phyloP scores from a whole-genome alignment of 2,329 filamentous ascomycete genomes.

The Fusarium chaquense region DNA sequence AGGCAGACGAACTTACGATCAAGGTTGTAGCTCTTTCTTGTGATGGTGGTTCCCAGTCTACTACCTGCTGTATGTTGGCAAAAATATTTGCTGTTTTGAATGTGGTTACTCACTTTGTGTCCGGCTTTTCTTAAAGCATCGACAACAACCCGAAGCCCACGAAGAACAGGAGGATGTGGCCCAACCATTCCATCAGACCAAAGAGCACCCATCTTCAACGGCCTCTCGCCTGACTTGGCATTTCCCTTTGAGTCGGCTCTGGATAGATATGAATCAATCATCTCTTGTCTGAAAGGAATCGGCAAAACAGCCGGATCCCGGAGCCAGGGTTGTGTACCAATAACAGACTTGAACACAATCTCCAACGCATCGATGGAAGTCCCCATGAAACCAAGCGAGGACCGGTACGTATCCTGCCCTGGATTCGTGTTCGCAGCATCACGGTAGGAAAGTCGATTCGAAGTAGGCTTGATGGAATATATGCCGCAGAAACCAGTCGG shows the following conservation, averaged over 20 bases:
- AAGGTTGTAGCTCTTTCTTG: conserved; percentile 23
- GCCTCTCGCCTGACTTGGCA: conserved; percentile 24
- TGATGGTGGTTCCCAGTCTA: conserved; percentile 33
- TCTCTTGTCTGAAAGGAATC: conserved; percentile 71
- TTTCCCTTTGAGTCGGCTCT: conserved; percentile 32
- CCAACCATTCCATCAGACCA: conserved; percentile 62
- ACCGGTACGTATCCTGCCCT: conserved; percentile 72
- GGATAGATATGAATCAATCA: conserved; percentile 55
- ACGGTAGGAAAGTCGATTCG: conserved; percentile 36
- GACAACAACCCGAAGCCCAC: conserved; percentile 44
- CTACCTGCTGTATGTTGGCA: conserved; percentile 45
- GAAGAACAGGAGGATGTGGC: conserved; percentile 68
- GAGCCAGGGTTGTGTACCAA: conserved; percentile 72
- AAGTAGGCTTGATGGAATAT: conserved; percentile 38
- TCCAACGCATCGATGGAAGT: conserved; percentile 66
- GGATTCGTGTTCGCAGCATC: conserved; percentile 46
- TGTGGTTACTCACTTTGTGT: conserved; percentile 55
- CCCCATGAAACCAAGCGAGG: conserved; percentile 72
- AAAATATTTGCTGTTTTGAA: rapidly evolving
- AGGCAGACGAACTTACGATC: conserved; percentile 2
- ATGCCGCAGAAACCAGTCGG: conserved; percentile 49
- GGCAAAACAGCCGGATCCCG: conserved; percentile 74
- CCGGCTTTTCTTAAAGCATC: conserved; percentile 10
- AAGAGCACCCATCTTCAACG: conserved; percentile 67
- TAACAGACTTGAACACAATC: conserved; percentile 66